Base-by-base conservation (phyloP, 2,329 filamentous ascomycete species). In the Rhynchosporium agropyri region DNA sequence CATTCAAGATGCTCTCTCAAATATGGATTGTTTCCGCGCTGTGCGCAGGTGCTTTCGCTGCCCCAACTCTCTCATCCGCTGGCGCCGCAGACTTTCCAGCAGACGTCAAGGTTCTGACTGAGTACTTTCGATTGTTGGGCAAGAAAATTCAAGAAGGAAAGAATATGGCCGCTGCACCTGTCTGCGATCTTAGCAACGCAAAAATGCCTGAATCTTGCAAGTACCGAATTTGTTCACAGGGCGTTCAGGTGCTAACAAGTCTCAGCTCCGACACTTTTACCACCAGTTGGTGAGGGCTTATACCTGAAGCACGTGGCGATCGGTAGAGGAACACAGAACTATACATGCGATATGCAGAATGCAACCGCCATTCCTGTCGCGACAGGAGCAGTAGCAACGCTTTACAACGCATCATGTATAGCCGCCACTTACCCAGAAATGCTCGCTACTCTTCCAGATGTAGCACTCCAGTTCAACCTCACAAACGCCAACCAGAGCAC, bases 301-400 rank as follows among this genome's bases (percentile, higher is more conserved):
- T 79, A 74, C 3, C 81, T 96, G 57, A 83, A 85, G 73, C 91
- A 96, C 77, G 89, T 97, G 60, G 91, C 89, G 73, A 81, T 97
- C 66, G 94, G 94, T 71, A 88, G 91, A 50, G 94, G 94, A 64
- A 95, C 90, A 7, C 88, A 97, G 79, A 97, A 97, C 83, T 98
- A 97, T 81, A 96, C 91, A 58, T 97, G 94, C 81, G 80, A 84
- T 63, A 78, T 82, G 60, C 77, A 77, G 66, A 84, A 89, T 69
- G 74, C 84, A 1, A 83, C 83, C 3, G 83, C 85, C 0, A 78
- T 78, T 0, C 93, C 94, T 13, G 80, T 79, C 9, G 81, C 87
- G 20, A 76, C 81, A 56, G 94, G 94, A 67, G 94, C 94, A 60
- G 74, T 91, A 0, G 94, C 94, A 60, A 88, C 85, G 1, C 90